Evolutionary conservation across 1,139 yeast genomes (phyloP), one percentile per base, ranked within the genome.

Genomic region (Lodderomyces beijingensis): DNA sequence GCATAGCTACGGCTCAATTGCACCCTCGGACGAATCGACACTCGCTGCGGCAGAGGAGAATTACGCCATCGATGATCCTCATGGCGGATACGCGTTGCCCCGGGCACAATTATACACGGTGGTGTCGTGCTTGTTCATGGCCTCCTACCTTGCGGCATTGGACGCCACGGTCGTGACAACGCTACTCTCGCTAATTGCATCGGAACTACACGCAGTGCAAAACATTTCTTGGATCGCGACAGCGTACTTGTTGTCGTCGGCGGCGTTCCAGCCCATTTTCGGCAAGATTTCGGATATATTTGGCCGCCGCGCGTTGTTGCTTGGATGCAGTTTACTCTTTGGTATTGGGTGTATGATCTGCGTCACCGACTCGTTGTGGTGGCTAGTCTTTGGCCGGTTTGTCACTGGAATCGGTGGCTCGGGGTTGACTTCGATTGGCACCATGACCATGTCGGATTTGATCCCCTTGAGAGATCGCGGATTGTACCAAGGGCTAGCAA

Each of bases 261-360:
- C 74, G 1, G 74, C 74, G 1, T 66, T 65, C 46, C 74, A 68
- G 55, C 96, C 96, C 1, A 57, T 88, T 16, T 86, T 80, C 45
- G 96, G 96, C 16, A 87, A 86, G 50, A 57, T 88, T 21, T 80
- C 93, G 3, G 96, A 87, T 48, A 84, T 87, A 28, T 86, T 81
- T 53, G 96, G 96, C 14, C 70, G 95, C 46, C 82, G 75, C 49
- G 51, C 47, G 33, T 49, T 59, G 15, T 50, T 68, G 15, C 40
- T 66, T 12, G 39, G 55, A 9, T 68, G 74, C 45, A 52, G 62
- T 21, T 41, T 44, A 1, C 47, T 65, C 27, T 68, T 68, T 43
- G 58, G 59, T 7, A 28, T 62, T 7, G 74, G 74, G 0, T 68
- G 74, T 40, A 38, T 50, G 11, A 57, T 68, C 31, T 63, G 71